Percentiles rank a stretch among this genome's conserved stretches.
Evolutionary conservation across 805 yeast species (phyloP).

Genomic region (Saccharomycopsis capsularis): DNA sequence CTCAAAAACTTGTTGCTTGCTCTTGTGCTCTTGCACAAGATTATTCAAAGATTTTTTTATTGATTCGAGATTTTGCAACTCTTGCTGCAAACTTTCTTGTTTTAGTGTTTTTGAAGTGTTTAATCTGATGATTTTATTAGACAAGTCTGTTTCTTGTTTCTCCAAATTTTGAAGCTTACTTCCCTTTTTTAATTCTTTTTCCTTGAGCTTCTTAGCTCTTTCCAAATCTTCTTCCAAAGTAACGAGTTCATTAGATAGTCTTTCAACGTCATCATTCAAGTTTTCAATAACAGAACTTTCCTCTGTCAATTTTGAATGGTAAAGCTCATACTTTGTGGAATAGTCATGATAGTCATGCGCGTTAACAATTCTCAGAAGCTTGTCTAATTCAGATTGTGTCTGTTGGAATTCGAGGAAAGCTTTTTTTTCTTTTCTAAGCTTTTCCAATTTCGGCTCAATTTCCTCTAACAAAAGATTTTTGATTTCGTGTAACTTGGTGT

Average conservation of each 20-base stretch:
- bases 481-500: slow-evolving; percentile 74
- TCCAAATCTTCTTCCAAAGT: slow-evolving; percentile 56
- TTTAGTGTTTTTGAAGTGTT: slow-evolving; percentile 57
- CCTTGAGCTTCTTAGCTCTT: slow-evolving; percentile 44
- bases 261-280: slow-evolving; percentile 38
- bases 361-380: slow-evolving; percentile 60
- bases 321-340: slow-evolving; percentile 36
- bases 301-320: slow-evolving; percentile 37
- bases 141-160: slow-evolving; percentile 42
- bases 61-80: slow-evolving; percentile 31
- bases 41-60: slow-evolving; percentile 31
- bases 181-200: slow-evolving; percentile 53
- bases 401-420: slow-evolving; percentile 81
- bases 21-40: slow-evolving; percentile 30
- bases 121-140: slow-evolving; percentile 61
- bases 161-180: slow-evolving; percentile 57
- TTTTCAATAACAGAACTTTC: slow-evolving; percentile 36
- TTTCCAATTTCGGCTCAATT: slow-evolving; percentile 85
- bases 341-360: slow-evolving; percentile 61
- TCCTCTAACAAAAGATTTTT: slow-evolving; percentile 70
- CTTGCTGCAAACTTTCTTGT: slow-evolving; percentile 51
- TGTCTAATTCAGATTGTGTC: slow-evolving; percentile 73
- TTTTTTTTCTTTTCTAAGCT: slow-evolving; percentile 73
- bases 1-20: slow-evolving; percentile 34
- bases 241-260: slow-evolving; percentile 46